Evolutionary conservation across 1,284 basidiomycete species (phyloP).

Genomic region (Fomitopsis schrenkii): DNA sequence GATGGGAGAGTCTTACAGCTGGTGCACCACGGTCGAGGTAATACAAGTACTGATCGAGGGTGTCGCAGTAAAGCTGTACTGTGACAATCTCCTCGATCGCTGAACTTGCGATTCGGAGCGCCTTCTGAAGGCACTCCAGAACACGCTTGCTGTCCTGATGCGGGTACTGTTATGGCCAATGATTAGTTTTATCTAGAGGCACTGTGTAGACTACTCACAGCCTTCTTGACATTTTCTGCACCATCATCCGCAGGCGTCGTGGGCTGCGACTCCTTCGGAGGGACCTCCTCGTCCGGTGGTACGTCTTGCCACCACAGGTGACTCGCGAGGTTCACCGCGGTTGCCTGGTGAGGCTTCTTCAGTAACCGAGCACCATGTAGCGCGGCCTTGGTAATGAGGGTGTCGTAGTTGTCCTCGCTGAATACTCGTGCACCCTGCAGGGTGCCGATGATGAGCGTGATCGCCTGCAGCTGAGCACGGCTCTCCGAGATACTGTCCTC

Average conservation of each 20-base stretch:
- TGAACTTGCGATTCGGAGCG: conserved; percentile 88
- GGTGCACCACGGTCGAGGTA: conserved; percentile 90
- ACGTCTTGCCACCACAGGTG: conserved; percentile 96
- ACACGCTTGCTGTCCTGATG: conserved; percentile 94
- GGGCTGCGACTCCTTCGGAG: conserved; percentile 23
- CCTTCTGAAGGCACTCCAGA: conserved; percentile 92
- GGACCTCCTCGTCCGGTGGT: conserved; percentile 31
- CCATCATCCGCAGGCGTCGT: conserved; percentile 40
- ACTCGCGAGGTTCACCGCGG: conserved; percentile 89
- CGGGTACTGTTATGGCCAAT: conserved; percentile 54
- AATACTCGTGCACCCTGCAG: conserved; percentile 84
- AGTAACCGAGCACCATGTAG: conserved; percentile 89
- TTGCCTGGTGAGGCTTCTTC: conserved; percentile 96
- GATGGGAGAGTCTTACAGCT: conserved; percentile 53
- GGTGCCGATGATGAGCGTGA: conserved; percentile 87
- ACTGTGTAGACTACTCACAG: conserved; percentile 28
- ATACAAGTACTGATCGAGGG: conserved; percentile 90
- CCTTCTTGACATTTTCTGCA: conserved; percentile 43
- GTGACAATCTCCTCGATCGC: conserved; percentile 94
- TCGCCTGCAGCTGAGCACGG: conserved; percentile 88
- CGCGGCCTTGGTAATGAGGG: conserved; percentile 92
- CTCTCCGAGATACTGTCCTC: conserved; percentile 94
- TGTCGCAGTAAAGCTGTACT: conserved; percentile 90
- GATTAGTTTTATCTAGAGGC: no score
- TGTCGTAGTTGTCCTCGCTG: conserved; percentile 90